Conservation (phyloP, 2,329 filamentous ascomycete genomes). For the Venturia aucupariae region DNA sequence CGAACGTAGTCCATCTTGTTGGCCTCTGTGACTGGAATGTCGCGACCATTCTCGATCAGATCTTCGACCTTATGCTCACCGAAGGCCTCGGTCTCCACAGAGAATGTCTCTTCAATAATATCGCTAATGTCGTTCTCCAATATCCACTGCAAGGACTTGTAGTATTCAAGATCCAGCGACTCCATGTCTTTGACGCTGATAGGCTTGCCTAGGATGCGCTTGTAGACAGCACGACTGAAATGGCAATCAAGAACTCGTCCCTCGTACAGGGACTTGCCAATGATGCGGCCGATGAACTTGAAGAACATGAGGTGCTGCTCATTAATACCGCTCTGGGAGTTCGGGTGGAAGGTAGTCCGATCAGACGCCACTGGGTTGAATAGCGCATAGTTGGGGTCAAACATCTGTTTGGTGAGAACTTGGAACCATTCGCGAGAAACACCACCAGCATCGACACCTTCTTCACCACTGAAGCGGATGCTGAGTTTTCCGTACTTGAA, state of each 20-base stretch:
- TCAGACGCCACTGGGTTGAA: conserved; percentile 97
- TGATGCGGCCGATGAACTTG: conserved; percentile 98
- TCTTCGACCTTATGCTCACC: conserved; percentile 83
- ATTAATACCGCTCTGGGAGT: conserved; percentile 87
- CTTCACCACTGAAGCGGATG: conserved; percentile 93
- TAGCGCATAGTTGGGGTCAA: conserved; percentile 92
- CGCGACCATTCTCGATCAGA: conserved; percentile 75
- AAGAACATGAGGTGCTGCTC: conserved; percentile 95
- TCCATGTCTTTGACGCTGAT: conserved; percentile 99
- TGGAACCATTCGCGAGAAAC: conserved; percentile 99
- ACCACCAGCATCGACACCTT: conserved; percentile 94
- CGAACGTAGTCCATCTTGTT: conserved; percentile 99
- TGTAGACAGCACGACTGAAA: conserved; percentile 98
- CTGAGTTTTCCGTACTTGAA: conserved; percentile 99
- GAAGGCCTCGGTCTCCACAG: conserved; percentile 87
- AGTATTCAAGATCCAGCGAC: conserved; percentile 95
- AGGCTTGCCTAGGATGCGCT: conserved; percentile 86
- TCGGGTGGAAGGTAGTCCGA: conserved; percentile 96
- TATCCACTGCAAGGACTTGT: conserved; percentile 98
- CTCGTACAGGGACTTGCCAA: conserved; percentile 96
- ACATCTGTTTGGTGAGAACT: conserved; percentile 94
- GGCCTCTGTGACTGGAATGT: conserved; percentile 89
- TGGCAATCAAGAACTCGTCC: conserved; percentile 93
- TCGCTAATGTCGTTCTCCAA: conserved; percentile 97
- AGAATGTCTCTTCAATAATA: conserved; percentile 93